Conservation (phyloP, 2,329 filamentous ascomycete genomes). For the Hymenoscyphus fraxineus region DNA sequence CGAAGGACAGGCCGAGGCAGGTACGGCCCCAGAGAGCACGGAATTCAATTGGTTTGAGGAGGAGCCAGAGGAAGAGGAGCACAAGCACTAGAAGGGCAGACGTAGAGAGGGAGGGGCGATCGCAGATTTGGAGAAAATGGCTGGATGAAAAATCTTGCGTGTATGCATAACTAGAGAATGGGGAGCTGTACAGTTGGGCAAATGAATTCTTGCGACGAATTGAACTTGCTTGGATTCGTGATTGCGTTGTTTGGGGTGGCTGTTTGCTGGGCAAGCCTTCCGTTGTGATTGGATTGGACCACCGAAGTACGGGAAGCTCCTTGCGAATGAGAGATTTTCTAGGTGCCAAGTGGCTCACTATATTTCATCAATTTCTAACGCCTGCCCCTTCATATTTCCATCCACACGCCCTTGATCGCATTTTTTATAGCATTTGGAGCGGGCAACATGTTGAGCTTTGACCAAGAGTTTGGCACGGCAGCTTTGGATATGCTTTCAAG, state of each 20-base stretch:
- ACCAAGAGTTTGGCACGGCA: too few species aligned
- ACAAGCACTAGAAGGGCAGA: slow-evolving; percentile 28
- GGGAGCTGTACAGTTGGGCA: slow-evolving; percentile 26
- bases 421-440: too few species aligned
- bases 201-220: not conserved
- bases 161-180: slow-evolving; percentile 29
- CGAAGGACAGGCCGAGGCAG: slow-evolving; percentile 72
- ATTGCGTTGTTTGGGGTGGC: not conserved
- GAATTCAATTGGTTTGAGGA: slow-evolving; percentile 78
- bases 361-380: too few species aligned
- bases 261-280: not conserved
- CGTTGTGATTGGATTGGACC: not conserved
- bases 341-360: not conserved
- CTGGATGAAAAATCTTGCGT: slow-evolving; percentile 16
- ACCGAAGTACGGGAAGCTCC: not conserved
- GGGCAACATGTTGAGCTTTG: too few species aligned
- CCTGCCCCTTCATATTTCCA: too few species aligned
- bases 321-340: not conserved
- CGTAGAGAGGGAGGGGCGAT: slow-evolving; percentile 3
- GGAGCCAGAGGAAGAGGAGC: slow-evolving; percentile 56
- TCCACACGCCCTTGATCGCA: too few species aligned
- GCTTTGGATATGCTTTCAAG: too few species aligned
- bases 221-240: not conserved
- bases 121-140: not conserved
- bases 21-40: slow-evolving; percentile 49